These are phyloP conservation scores for Talaromyces sp. DNA, from an alignment of 2,329 filamentous ascomycete genomes.

Conservation along the genomic window DNA sequence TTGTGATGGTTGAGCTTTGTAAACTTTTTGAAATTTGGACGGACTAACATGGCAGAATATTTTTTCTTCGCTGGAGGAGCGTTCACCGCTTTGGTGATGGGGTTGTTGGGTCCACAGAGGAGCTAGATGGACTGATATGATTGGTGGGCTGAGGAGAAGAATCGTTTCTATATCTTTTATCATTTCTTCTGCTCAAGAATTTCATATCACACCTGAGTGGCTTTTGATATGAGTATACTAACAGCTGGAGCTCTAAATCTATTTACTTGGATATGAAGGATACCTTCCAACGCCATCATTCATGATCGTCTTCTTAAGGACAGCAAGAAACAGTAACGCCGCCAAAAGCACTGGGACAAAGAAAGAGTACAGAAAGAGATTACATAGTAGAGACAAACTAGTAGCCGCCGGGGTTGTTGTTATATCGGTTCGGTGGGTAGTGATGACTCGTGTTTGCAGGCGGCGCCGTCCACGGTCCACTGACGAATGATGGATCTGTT, in stretches of 20 bases:
- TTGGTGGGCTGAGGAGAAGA: neutral
- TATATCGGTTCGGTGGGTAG: conserved; percentile 11
- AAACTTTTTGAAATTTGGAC: conserved; percentile 10
- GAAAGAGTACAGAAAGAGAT: neutral
- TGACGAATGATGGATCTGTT: conserved; percentile 31
- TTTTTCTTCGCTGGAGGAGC: conserved; percentile 2
- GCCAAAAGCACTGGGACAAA: neutral
- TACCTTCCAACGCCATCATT: neutral
- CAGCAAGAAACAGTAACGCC: neutral
- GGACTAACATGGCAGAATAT: conserved; percentile 15
- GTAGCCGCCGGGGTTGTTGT: conserved; percentile 10
- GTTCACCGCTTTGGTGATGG: conserved; percentile 7
- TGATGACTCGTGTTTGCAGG: conserved; percentile 8
- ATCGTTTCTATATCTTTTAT: no score
- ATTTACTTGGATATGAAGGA: conserved; percentile 3
- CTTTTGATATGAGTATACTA: neutral
- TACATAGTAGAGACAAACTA: neutral
- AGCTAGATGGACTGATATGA: neutral
- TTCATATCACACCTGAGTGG: neutral
- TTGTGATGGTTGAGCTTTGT: neutral
- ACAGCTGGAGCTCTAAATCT: neutral
- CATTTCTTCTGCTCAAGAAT: neutral
- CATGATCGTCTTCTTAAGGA: neutral
- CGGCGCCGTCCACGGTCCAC: conserved; percentile 28
- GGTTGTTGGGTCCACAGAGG: neutral